Evolutionary conservation across 108 stramenopile genomes (phyloP), one percentile per base, ranked within the genome.

Genomic region (Cyclotella atomus): DNA sequence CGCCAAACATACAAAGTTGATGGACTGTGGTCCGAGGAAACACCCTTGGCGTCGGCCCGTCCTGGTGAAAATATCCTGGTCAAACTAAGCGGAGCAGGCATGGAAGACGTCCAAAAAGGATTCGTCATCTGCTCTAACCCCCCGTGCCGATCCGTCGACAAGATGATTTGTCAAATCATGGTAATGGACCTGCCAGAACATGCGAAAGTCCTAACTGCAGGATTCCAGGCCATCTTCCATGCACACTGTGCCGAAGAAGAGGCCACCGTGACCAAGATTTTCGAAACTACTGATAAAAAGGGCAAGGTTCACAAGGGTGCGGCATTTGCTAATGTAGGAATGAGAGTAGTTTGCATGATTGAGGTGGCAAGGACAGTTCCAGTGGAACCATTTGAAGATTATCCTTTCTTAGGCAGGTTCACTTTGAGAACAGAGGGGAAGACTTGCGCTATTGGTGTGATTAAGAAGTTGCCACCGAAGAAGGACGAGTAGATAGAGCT

Each of bases 1-100:
- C 83, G 93, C 45, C 84, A 95, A 35, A 32, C 70, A 38, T 94
- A 83, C 77, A 95, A 93, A 81, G 96, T 99, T 7, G 97, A 99
- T 67, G 94, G 75, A n/a, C 89, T 99, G 35, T 97, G 84, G 86
- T 91, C 94, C 35, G 96, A 97, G 68, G 99, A 99, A 70, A 84
- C 84, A 54, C 91, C 95, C 29, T 87, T 95, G n/a, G 57, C 88
- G 4, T 80, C 74, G 47, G 96, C 98, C 17, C 88, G 96, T 79
- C 98, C 99, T 15, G 99, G 99, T n/a, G 99, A 99, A 71, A 99
- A 99, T 84, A 94, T 99, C 24, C 83, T 95, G 16, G 65, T 99
- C 44, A 98, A 98, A 79, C 71, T 99, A 14, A 88, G 75, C 45
- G 92, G 91, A 24, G 91, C 91, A 25, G 82, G 88, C 41, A 77